Evolutionary conservation across 169 alveolate genomes (phyloP), one percentile per base, ranked within the genome.

Genomic region (Babesia bovis): DNA sequence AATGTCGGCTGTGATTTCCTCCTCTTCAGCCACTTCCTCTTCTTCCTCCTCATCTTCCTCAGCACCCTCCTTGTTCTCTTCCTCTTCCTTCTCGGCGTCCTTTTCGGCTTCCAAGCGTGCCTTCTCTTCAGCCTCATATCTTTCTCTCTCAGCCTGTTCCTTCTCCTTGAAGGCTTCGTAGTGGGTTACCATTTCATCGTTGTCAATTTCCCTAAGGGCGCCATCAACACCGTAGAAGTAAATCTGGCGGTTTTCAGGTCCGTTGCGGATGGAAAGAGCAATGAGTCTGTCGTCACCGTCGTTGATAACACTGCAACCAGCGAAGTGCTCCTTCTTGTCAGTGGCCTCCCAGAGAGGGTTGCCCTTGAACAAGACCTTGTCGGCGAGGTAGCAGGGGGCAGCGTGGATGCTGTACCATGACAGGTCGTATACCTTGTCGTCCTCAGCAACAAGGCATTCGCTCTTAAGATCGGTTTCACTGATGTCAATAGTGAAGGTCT

Each of bases 231-330:
- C n/a, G 47, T 35, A 23, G 66, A 5, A 56, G 66, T 33, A 35
- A 3, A 35, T 12, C 30, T 32, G 23, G 32, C 36, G 32, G 30
- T 13, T 12, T 2, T 35, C 66, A 49, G 15, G n/a, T 9, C 12
- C 66, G 28, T 33, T 35, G 47, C 7, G 21, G 30, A 32, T 21
- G 44, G 30, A 10, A 9, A 56, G 23, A 38, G 49, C 50, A 4
- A 56, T 49, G 15, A 56, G 49, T 32, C 36, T 56, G 50, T 56
- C 33, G 33, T 56, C 50, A 4, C 66, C 66, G 66, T 60, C 28
- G 26, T 9, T 45, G 30, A 25, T 21, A 1, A 28, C 57, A 50
- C 28, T 60, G 53, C 45, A 40, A 19, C 71, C 71, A 21, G 56
- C 71, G 56, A 60, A 23, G 57, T 57, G 57, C 57, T 45, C 28